Conservation (phyloP, 2,329 filamentous ascomycete species). For the Nemania serpens region DNA sequence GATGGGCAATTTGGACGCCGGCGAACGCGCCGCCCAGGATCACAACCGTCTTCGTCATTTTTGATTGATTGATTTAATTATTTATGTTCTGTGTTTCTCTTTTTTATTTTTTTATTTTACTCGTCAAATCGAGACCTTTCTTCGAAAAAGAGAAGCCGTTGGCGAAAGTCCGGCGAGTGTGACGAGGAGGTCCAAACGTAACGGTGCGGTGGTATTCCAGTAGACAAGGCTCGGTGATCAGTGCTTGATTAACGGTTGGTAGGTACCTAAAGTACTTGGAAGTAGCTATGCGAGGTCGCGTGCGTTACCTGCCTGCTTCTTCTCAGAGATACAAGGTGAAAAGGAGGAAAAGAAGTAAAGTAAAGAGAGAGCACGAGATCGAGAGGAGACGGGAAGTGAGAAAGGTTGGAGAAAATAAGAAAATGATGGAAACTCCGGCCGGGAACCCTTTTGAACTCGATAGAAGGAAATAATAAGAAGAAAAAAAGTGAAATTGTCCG, state of each 20-base stretch:
- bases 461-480: not conserved
- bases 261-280: not conserved
- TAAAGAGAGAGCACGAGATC: not conserved
- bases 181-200: too few species aligned
- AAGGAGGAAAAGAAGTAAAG: not conserved
- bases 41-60: slow-evolving; percentile 46
- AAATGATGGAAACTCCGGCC: too few species aligned
- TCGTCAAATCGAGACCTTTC: not conserved
- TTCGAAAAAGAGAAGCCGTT: not conserved
- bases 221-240: not conserved
- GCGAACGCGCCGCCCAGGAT: slow-evolving; percentile 59
- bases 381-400: too few species aligned
- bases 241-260: not conserved
- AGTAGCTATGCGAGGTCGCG: not conserved
- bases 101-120: not conserved
- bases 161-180: slow-evolving; percentile 22
- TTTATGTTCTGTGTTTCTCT: too few species aligned
- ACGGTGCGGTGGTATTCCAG: too few species aligned
- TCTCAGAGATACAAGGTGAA: not conserved
- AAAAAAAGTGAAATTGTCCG: not conserved
- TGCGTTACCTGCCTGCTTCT: not conserved
- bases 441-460: not conserved
- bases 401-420: too few species aligned
- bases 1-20: slow-evolving; percentile 58
- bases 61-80: too few species aligned